These are phyloP conservation scores for Naumovozyma castellii DNA, from an alignment of 805 yeast genomes.

Conservation along the genomic window DNA sequence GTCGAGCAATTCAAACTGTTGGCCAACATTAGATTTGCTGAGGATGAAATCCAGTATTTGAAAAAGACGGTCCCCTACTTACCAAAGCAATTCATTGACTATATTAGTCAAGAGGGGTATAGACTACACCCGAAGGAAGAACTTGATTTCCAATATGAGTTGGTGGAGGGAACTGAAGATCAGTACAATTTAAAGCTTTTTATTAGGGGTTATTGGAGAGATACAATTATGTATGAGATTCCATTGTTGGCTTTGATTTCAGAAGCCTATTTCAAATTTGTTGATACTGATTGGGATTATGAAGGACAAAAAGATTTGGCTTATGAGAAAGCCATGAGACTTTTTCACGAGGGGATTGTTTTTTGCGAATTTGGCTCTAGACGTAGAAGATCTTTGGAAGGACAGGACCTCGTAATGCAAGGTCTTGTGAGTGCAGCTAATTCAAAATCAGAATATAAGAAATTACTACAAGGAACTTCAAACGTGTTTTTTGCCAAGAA, in stretches of 20 bases:
- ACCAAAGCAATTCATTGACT: slow-evolving; percentile 54
- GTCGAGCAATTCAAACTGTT: slow-evolving; percentile 45
- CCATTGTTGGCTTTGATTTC: slow-evolving; percentile 76
- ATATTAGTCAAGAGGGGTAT: slow-evolving; percentile 37
- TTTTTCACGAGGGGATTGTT: slow-evolving; percentile 47
- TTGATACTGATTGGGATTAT: slow-evolving; percentile 73
- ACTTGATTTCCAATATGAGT: slow-evolving; percentile 35
- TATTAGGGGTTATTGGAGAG: slow-evolving; percentile 65
- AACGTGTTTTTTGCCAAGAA: slow-evolving; percentile 70
- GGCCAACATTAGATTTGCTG: slow-evolving; percentile 43
- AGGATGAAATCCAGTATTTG: slow-evolving; percentile 60
- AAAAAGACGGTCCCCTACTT: slow-evolving; percentile 47
- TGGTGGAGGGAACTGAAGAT: slow-evolving; percentile 22
- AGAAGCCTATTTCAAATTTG: slow-evolving; percentile 81
- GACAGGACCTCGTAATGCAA: slow-evolving; percentile 63
- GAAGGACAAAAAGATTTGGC: slow-evolving; percentile 65
- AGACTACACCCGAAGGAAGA: slow-evolving; percentile 52
- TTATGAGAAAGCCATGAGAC: slow-evolving; percentile 38
- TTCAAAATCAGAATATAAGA: slow-evolving; percentile 21
- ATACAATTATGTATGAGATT: slow-evolving; percentile 80
- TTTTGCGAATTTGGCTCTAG: slow-evolving; percentile 93
- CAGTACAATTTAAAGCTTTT: slow-evolving; percentile 36
- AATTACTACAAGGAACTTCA: slow-evolving; percentile 65
- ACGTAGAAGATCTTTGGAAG: slow-evolving; percentile 65
- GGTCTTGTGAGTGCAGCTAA: slow-evolving; percentile 42